phyloP scores from a whole-genome alignment of 2,329 filamentous ascomycete genomes.

The Phyllosticta citrichinensis region DNA sequence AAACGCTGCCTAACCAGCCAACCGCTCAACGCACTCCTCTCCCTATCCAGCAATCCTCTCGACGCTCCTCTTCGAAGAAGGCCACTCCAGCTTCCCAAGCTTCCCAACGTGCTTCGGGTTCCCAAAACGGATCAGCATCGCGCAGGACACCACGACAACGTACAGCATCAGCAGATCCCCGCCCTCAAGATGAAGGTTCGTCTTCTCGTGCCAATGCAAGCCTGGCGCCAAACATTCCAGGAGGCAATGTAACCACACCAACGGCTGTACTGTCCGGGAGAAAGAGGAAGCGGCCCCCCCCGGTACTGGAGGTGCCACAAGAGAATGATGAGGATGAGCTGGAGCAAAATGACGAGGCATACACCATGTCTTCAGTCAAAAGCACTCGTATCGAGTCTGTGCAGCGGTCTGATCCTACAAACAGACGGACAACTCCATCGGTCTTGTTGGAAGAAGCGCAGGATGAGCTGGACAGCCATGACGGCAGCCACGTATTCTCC shows the following conservation, averaged over 20 bases:
- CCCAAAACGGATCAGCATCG: conserved; percentile 12
- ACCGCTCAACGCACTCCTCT: conserved; percentile 12
- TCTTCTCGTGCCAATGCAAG: background rate
- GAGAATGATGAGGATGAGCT: conserved; percentile 23
- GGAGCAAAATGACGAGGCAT: conserved; percentile 20
- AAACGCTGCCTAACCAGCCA: conserved; percentile 18
- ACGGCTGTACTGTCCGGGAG: background rate
- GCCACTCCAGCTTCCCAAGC: conserved; percentile 11
- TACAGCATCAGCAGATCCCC: conserved; percentile 14
- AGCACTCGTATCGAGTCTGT: conserved; percentile 10
- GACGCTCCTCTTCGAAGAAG: conserved; percentile 1
- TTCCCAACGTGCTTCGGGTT: background rate
- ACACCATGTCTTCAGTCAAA: conserved; percentile 19
- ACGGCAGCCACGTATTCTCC: conserved; percentile 1
- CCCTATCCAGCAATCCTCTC: background rate
- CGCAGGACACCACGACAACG: conserved; percentile 18
- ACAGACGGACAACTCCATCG: conserved; percentile 16
- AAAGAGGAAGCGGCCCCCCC: conserved; percentile 3
- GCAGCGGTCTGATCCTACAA: conserved; percentile 12
- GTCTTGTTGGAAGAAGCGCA: background rate
- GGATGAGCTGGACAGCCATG: background rate
- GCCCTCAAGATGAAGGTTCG: conserved; percentile 2
- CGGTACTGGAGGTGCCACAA: conserved; percentile 11
- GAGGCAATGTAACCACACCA: background rate
- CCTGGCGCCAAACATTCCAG: conserved; percentile 1